phyloP scores from a whole-genome alignment of 129 eudicot species.

The Centrapalus pauciflorus region DNA sequence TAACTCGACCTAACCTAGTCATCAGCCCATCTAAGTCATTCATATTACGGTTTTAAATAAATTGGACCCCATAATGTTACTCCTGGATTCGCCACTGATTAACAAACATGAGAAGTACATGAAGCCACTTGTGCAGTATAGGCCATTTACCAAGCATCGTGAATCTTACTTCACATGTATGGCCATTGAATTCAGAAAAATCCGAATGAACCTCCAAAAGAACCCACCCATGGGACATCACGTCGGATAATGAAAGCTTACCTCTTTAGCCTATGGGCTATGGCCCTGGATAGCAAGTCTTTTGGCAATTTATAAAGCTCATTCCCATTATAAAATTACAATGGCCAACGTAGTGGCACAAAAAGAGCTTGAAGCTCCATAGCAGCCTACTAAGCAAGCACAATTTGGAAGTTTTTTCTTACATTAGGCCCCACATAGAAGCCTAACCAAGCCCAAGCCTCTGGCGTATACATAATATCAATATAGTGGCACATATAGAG shows the following conservation, averaged over 20 bases:
- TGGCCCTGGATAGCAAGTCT: constrained; percentile 2
- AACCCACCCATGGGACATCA: constrained; percentile 2
- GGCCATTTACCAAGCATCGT: constrained; percentile 11
- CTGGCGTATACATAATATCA: too few species aligned
- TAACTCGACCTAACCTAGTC: too few species aligned
- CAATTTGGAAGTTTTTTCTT: not conserved
- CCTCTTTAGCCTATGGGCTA: not conserved
- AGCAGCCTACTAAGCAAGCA: not conserved
- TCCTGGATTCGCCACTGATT: too few species aligned
- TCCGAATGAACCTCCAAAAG: not conserved
- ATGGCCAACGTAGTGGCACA: too few species aligned
- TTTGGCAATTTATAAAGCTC: not conserved
- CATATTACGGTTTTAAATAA: too few species aligned
- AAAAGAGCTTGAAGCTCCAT: not conserved
- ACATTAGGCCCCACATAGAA: not conserved
- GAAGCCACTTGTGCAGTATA: not conserved
- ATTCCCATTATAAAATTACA: too few species aligned
- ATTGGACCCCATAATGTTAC: too few species aligned
- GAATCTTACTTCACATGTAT: constrained; percentile 8
- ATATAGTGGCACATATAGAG: too few species aligned
- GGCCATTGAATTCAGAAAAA: constrained; percentile 1
- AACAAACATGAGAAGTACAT: not conserved
- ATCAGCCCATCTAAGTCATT: too few species aligned
- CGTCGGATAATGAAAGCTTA: not conserved
- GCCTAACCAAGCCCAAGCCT: not conserved